Evolutionary conservation across 495 filamentous ascomycete genomes (phyloP).

Genomic region (Talaromyces adpressus): DNA sequence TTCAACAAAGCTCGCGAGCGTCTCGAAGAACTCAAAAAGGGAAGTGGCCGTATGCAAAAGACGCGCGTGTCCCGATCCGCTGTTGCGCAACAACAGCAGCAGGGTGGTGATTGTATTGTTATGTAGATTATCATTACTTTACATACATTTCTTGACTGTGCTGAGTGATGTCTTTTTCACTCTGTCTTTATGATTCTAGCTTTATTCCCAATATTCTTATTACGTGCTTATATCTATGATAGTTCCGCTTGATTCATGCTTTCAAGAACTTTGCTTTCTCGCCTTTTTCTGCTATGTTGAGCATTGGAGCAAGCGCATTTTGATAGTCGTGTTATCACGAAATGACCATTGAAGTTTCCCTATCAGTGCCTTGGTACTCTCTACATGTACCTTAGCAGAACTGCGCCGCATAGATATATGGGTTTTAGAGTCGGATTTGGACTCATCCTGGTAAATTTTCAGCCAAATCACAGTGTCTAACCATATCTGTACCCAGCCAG

Average conservation of each 20-base stretch:
- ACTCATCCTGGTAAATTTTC: no score
- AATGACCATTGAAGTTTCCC: neutral
- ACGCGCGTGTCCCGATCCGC: slow-evolving; percentile 79
- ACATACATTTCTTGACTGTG: neutral
- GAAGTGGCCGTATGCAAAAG: slow-evolving; percentile 61
- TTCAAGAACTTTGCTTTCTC: neutral
- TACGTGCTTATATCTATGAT: neutral
- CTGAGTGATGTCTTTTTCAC: neutral
- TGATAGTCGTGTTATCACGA: neutral
- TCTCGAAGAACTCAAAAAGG: slow-evolving; percentile 83
- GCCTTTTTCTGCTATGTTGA: neutral
- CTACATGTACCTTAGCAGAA: neutral
- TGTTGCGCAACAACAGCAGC: slow-evolving; percentile 74
- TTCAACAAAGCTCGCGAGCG: slow-evolving; percentile 89
- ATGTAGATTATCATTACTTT: slow-evolving; percentile 48
- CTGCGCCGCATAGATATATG: no score
- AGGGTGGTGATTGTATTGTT: slow-evolving; percentile 69
- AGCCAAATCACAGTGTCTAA: no score
- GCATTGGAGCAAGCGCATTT: neutral
- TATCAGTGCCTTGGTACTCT: neutral
- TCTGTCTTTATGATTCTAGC: neutral
- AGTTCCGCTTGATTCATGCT: neutral
- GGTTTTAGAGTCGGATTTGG: no score
- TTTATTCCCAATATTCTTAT: neutral
- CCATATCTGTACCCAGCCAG: no score